Evolutionary conservation across 2,329 filamentous ascomycete genomes (phyloP), one percentile per base, ranked within the genome.

Genomic region (Calonectria naviculata): DNA sequence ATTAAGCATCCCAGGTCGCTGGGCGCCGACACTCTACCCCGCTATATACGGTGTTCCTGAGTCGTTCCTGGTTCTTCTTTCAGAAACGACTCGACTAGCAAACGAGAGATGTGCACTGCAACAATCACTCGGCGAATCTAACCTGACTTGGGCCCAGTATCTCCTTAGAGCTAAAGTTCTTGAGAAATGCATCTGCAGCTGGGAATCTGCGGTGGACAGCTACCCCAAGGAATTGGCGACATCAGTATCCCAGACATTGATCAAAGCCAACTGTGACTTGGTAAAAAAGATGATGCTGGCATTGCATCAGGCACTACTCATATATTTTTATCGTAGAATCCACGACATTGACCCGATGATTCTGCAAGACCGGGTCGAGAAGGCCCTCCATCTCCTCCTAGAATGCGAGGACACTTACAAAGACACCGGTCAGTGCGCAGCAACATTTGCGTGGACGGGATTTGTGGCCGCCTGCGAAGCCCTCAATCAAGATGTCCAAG

Each of bases 251-350:
- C 42, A 24, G 56, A 41, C 36, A 5, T 15, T 41, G 38, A 42
- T 42, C 17, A 17, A 41, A 26, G 56, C 56, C 8, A 61, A 61
- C 17, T 42, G 56, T 29, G 56, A 42, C 24, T n/a, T 61, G 56
- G 38, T 61, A 21, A 61, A 61, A 7, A 41, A 61, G 56, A 61
- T 61, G 56, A 61, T 61, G 56, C 36, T 61, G 1, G 56, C 56
- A 9, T 24, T 61, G 56, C 56, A 61, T 15, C 56, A 61, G 13
- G 56, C 36, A 19, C 36, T 61, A 4, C 56, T 61, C 36, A 61
- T 61, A 61, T 61, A 61, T 36, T 61, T 61, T 42, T 61, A 61
- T 42, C 56, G 56, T 42, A 61, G 56, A 42, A 61, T 61, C 56
- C 56, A 63, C 41, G 60, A 63, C 24, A 63, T 63, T 21, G 60